These are phyloP conservation scores for Oldenlandia corymbosa DNA, from an alignment of 257 asterid genomes.

Conservation along the genomic window DNA sequence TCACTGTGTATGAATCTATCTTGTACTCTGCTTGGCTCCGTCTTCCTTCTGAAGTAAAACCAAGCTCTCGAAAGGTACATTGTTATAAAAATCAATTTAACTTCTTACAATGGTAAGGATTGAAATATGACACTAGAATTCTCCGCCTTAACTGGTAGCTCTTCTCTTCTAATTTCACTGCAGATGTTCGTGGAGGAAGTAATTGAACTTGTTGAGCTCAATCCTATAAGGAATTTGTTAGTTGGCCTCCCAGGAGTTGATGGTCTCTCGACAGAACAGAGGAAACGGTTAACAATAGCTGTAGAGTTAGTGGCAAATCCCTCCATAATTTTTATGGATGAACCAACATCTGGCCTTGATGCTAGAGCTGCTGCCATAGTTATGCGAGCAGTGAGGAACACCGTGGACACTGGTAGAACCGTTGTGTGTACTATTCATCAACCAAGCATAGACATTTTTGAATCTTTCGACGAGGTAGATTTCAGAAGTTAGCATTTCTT, in stretches of 20 bases:
- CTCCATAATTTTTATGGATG: constrained; percentile 58
- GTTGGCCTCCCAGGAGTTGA: constrained; percentile 52
- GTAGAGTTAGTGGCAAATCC: constrained; percentile 60
- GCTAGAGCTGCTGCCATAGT: constrained; percentile 67
- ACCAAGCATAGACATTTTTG: constrained; percentile 62
- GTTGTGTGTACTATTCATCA: constrained; percentile 60
- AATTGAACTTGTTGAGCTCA: constrained; percentile 46
- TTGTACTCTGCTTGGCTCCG: constrained; percentile 60
- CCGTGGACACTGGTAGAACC: constrained; percentile 52
- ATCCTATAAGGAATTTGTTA: constrained; percentile 28
- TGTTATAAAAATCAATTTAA: not conserved
- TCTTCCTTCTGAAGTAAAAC: constrained; percentile 38
- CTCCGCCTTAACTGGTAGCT: not conserved
- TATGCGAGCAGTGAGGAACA: constrained; percentile 49
- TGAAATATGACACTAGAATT: not conserved
- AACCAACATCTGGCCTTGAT: constrained; percentile 60
- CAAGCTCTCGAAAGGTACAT: constrained; percentile 31
- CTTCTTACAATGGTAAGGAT: no score
- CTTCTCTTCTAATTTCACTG: not conserved
- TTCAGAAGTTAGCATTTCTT: not conserved
- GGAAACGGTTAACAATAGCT: constrained; percentile 53
- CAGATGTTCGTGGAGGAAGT: constrained; percentile 57
- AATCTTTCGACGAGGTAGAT: constrained; percentile 50
- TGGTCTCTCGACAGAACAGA: constrained; percentile 57
- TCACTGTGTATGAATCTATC: constrained; percentile 54